Evolutionary conservation across 2,329 filamentous ascomycete species (phyloP).

Genomic region (Penicillium sp.): DNA sequence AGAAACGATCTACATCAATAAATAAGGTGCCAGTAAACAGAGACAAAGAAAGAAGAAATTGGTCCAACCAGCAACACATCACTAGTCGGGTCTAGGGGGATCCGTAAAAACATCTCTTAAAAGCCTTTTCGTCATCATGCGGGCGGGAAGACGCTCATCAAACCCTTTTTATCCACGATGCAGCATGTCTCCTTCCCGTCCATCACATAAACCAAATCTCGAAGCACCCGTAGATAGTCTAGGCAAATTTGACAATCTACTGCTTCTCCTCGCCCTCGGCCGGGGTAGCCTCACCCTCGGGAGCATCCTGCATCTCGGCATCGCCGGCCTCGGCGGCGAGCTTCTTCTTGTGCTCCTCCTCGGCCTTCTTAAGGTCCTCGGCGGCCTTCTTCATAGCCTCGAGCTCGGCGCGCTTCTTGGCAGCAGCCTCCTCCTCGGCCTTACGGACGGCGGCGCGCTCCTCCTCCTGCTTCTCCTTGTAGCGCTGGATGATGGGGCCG

Average conservation of each 20-base stretch:
- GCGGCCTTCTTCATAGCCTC: constrained; percentile 79
- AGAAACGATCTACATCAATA: constrained; percentile 30
- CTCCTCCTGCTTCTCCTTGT: constrained; percentile 90
- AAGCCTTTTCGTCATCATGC: constrained; percentile 30
- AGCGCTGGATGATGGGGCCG: constrained; percentile 88
- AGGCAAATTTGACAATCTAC: constrained; percentile 23
- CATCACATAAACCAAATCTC: neutral
- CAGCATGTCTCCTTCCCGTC: neutral
- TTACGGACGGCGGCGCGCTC: constrained; percentile 74
- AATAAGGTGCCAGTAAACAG: constrained; percentile 26
- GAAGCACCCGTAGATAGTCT: constrained; percentile 12
- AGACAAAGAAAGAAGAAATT: constrained; percentile 15
- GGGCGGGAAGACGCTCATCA: neutral
- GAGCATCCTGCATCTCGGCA: constrained; percentile 64
- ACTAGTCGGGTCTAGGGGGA: constrained; percentile 21
- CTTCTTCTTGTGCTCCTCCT: constrained; percentile 48
- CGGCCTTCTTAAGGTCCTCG: constrained; percentile 62
- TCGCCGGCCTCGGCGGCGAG: constrained; percentile 40
- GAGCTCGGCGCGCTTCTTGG: constrained; percentile 64
- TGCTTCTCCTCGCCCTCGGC: constrained; percentile 43
- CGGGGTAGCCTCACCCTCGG: constrained; percentile 38
- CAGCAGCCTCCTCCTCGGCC: constrained; percentile 65
- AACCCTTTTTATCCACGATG: neutral
- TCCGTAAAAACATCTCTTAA: constrained; percentile 30
- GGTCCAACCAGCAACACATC: constrained; percentile 17